These are phyloP conservation scores for Vinca major DNA, from an alignment of 305 asterid species.

Conservation along the genomic window DNA sequence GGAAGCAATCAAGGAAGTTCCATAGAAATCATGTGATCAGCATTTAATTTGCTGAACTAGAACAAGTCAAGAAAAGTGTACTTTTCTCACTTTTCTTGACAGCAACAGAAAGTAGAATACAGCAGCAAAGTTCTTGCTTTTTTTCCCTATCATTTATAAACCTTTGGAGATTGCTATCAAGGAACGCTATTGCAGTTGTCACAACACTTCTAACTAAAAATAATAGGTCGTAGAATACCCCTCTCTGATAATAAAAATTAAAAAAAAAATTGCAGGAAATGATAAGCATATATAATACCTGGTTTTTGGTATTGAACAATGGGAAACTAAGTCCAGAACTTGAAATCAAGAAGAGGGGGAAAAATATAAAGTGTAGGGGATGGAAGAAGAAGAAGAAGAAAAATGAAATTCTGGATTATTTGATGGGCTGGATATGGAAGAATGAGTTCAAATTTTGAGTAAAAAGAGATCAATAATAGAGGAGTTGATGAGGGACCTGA, in stretches of 20 bases:
- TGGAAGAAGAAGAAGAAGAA: background rate
- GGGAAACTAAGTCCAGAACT: background rate
- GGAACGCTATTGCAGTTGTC: too few species aligned
- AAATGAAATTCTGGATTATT: background rate
- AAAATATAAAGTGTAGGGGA: background rate
- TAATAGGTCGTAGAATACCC: too few species aligned
- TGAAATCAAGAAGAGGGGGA: background rate
- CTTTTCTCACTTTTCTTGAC: background rate
- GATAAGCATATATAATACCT: background rate
- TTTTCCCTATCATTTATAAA: too few species aligned
- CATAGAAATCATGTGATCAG: slow-evolving; percentile 11
- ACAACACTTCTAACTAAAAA: too few species aligned
- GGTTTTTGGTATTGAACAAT: background rate
- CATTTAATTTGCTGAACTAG: slow-evolving; percentile 4
- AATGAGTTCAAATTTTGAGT: background rate
- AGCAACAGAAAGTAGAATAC: background rate
- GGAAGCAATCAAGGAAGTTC: background rate
- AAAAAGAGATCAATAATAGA: slow-evolving; percentile 23
- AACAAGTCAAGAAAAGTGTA: background rate
- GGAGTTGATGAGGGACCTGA: slow-evolving; percentile 10
- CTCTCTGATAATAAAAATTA: background rate
- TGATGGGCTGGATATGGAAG: background rate
- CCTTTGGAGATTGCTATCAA: background rate
- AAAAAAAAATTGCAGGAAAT: background rate
- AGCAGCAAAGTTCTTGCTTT: background rate